Conservation (phyloP, 352 stramenopile species). For the Phytophthora fragariae region DNA sequence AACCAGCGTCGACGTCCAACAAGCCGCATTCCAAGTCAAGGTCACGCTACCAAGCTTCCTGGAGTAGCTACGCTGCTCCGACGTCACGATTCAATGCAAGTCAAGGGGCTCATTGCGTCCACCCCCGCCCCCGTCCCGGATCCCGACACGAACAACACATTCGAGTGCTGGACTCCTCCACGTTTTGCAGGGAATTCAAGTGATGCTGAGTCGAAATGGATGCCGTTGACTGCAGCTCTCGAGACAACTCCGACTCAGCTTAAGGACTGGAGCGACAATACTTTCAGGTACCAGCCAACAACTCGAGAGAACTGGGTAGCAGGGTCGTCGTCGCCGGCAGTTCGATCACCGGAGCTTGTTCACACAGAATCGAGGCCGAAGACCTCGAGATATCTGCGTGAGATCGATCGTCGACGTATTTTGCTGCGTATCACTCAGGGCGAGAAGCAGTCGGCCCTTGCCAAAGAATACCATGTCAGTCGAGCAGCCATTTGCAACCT, state of each 20-base stretch:
- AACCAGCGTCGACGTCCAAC: slow-evolving; percentile 9
- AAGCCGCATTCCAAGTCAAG: slow-evolving; percentile 18
- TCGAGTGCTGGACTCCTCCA: slow-evolving; percentile 33
- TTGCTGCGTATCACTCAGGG: slow-evolving; percentile 63
- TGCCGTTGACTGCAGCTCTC: slow-evolving; percentile 11
- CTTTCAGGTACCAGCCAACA: slow-evolving; percentile 3
- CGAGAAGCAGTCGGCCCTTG: slow-evolving; percentile 68
- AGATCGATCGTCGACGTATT: slow-evolving; percentile 72
- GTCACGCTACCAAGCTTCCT: slow-evolving; percentile 27
- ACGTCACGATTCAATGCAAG: slow-evolving; percentile 23
- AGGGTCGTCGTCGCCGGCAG: slow-evolving; percentile 1
- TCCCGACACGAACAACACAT: slow-evolving; percentile 1
- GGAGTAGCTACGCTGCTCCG: slow-evolving; percentile 36
- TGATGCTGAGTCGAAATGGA: slow-evolving; percentile 13
- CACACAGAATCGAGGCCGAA: slow-evolving; percentile 33
- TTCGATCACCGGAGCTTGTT: slow-evolving; percentile 24
- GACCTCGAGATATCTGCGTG: slow-evolving; percentile 67
- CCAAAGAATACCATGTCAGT: slow-evolving; percentile 76
- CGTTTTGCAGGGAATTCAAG: slow-evolving; percentile 1
- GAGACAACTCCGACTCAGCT: background rate
- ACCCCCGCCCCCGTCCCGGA: background rate
- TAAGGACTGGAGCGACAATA: slow-evolving; percentile 12
- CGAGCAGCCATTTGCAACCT: slow-evolving; percentile 76
- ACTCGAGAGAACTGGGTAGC: background rate
- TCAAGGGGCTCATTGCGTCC: slow-evolving; percentile 4